These are phyloP conservation scores for Skeletonema costatum DNA, from an alignment of 108 stramenopile species.

Conservation along the genomic window DNA sequence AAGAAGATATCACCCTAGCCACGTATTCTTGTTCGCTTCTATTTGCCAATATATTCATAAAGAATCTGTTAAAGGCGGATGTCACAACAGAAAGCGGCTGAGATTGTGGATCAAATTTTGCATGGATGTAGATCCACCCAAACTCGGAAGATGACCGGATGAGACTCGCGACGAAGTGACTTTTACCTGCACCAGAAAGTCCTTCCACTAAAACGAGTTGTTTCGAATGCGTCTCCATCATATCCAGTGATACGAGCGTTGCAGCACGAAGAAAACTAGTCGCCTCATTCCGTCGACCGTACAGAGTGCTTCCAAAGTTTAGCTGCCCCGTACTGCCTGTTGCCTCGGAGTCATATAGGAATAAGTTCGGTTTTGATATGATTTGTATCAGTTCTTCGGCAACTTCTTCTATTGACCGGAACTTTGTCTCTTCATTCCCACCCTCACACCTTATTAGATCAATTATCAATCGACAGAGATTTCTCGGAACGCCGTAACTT, in stretches of 20 bases:
- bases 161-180: neutral
- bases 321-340: neutral
- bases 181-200: neutral
- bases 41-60: neutral
- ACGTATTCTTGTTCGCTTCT: neutral
- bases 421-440: neutral
- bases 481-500: neutral
- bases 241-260: neutral
- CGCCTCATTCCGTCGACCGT: neutral
- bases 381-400: neutral
- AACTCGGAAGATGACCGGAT: neutral
- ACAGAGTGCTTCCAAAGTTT: neutral
- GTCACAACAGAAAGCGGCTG: constrained; percentile 6
- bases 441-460: neutral
- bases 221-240: neutral
- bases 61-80: constrained; percentile 8
- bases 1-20: neutral
- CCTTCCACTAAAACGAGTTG: neutral
- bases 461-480: neutral
- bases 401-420: neutral
- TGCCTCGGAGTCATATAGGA: neutral
- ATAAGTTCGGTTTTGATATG: neutral
- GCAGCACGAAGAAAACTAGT: neutral
- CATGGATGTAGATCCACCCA: constrained; percentile 2
- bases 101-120: constrained; percentile 7